Evolutionary conservation across 768 basidiomycete species (phyloP).

Genomic region (Clitopilus passeckerianus): DNA sequence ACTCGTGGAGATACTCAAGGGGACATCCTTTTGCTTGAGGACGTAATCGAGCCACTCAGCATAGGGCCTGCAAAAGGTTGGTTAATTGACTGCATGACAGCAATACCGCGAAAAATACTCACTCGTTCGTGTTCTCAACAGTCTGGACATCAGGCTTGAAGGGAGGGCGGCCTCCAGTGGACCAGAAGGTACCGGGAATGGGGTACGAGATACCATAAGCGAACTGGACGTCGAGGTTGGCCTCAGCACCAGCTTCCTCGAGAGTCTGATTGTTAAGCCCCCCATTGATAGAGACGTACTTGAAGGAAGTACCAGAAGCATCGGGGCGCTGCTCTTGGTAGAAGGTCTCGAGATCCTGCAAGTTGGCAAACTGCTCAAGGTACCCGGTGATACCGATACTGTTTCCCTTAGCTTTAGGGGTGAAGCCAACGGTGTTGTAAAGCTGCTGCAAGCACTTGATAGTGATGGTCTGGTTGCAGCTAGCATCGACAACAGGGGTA

Average conservation of each 20-base stretch:
- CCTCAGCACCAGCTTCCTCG: conserved; percentile 51
- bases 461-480: conserved; percentile 45
- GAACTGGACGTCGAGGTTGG: conserved; percentile 59
- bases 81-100: conserved; percentile 1
- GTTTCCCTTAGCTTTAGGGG: conserved; percentile 37
- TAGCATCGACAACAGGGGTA: conserved; percentile 39
- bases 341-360: conserved; percentile 45
- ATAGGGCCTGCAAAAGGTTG: conserved; percentile 22
- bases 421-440: conserved; percentile 46
- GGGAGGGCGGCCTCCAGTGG: conserved; percentile 59
- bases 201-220: conserved; percentile 59
- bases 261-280: conserved; percentile 53
- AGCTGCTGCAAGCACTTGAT: conserved; percentile 47
- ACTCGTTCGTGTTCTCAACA: conserved; percentile 34
- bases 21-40: conserved; percentile 35
- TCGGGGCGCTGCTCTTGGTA: conserved; percentile 38
- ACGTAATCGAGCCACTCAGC: conserved; percentile 53
- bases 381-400: conserved; percentile 51
- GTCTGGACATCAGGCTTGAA: conserved; percentile 42
- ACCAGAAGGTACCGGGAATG: conserved; percentile 52
- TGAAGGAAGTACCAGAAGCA: conserved; percentile 45
- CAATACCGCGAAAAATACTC: background rate
- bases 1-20: conserved; percentile 60
- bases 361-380: conserved; percentile 46
- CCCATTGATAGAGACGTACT: conserved; percentile 50